Percentiles rank a stretch among this genome's conserved stretches.
Evolutionary conservation across 108 stramenopile species (phyloP).

Genomic region (Cylindrotheca closterium): DNA sequence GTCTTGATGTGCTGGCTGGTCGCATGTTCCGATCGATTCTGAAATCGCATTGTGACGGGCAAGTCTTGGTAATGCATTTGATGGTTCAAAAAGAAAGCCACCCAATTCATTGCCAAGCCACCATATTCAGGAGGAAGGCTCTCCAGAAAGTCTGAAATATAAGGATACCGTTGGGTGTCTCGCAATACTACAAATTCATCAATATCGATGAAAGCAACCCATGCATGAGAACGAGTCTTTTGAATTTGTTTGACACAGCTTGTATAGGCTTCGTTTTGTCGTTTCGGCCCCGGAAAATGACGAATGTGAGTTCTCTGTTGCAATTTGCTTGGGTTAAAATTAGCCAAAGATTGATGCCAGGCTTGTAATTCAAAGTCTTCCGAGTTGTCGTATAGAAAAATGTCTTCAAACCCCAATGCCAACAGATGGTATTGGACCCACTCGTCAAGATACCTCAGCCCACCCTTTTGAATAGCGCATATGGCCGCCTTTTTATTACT

Average conservation of each 20-base stretch:
- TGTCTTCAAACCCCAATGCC: constrained; percentile 48
- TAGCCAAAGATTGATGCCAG: constrained; percentile 19
- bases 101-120: constrained; percentile 25
- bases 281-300: constrained; percentile 27
- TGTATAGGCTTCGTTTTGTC: constrained; percentile 28
- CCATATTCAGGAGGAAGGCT: background rate
- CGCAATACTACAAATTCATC: constrained; percentile 37
- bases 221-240: constrained; percentile 3
- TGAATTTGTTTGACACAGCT: constrained; percentile 26
- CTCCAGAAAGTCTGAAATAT: constrained; percentile 17
- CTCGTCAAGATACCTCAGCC: constrained; percentile 53
- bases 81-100: constrained; percentile 16
- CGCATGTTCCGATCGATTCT: constrained; percentile 6
- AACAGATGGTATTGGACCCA: constrained; percentile 62
- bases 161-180: constrained; percentile 14
- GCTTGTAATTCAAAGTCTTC: constrained; percentile 36
- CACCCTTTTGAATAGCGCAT: constrained; percentile 44
- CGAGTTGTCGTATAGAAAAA: constrained; percentile 56
- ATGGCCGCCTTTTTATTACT: constrained; percentile 17
- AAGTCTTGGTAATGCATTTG: constrained; percentile 21
- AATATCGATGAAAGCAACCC: constrained; percentile 37
- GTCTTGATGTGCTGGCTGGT: constrained; percentile 33
- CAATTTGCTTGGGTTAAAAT: constrained; percentile 15
- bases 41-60: constrained; percentile 41
- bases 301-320: constrained; percentile 9